Evolutionary conservation across 2,329 filamentous ascomycete genomes (phyloP).

Genomic region (Phaeosphaeriaceae sp.): DNA sequence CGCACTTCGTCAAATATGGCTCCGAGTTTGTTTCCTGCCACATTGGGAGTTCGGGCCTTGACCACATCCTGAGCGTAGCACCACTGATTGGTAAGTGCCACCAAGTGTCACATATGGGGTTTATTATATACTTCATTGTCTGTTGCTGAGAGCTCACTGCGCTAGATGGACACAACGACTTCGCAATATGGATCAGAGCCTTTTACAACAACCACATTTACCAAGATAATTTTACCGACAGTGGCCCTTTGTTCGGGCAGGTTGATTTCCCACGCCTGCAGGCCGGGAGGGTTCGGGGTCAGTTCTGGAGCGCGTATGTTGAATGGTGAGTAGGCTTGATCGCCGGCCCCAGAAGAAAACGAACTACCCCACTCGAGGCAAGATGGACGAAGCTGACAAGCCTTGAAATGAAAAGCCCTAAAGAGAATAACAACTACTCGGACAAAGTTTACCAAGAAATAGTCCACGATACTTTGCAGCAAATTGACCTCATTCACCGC

Average conservation of each 20-base stretch:
- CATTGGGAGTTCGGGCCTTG: no score
- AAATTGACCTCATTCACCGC: conserved; percentile 72
- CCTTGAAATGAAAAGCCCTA: no score
- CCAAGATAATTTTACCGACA: conserved; percentile 32
- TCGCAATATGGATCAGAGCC: not conserved
- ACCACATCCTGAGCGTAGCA: no score
- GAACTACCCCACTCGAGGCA: no score
- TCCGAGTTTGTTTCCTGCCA: no score
- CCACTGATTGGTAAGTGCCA: no score
- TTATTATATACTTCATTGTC: no score
- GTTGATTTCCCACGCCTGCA: conserved; percentile 73
- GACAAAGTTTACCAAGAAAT: conserved; percentile 40
- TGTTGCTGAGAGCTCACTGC: no score
- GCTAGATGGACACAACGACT: conserved; percentile 3
- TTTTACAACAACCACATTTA: not conserved
- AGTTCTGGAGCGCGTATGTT: conserved; percentile 90
- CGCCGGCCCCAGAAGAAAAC: not conserved
- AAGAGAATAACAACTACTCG: conserved; percentile 1
- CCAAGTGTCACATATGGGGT: no score
- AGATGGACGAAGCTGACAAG: no score
- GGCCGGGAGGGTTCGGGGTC: conserved; percentile 71
- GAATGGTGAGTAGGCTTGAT: conserved; percentile 58
- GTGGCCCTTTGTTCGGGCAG: conserved; percentile 60
- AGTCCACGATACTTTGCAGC: conserved; percentile 70
- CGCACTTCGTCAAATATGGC: no score